Percentiles rank a stretch among this genome's conserved stretches.
Evolutionary conservation across 192 early-diverging fungal species (phyloP).

Genomic region (Haplosporangium gracile): DNA sequence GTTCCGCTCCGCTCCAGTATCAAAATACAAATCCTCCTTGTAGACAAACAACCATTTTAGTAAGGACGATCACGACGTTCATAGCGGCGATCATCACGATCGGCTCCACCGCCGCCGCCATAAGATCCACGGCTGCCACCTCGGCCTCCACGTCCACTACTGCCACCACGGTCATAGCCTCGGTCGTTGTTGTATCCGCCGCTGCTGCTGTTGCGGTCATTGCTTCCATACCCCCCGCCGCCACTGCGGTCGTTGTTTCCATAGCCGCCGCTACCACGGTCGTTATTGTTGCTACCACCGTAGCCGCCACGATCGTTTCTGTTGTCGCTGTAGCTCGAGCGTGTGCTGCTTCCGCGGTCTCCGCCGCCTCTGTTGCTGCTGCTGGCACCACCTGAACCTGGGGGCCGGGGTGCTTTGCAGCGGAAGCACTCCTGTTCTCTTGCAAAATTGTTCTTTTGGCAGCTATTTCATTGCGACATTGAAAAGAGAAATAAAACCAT

Average conservation of each 20-base stretch:
- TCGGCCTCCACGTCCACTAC: conserved; percentile 41
- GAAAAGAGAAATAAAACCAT: background rate
- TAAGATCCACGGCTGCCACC: conserved; percentile 54
- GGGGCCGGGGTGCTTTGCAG: conserved; percentile 71
- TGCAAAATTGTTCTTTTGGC: conserved; percentile 77
- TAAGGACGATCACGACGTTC: conserved; percentile 64
- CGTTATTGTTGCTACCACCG: conserved; percentile 29
- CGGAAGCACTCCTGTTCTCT: conserved; percentile 72
- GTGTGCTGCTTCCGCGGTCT: conserved; percentile 47
- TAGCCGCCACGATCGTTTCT: conserved; percentile 35
- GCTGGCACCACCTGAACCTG: conserved; percentile 47
- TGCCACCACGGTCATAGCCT: conserved; percentile 22
- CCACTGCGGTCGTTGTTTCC: conserved; percentile 33
- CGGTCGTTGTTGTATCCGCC: conserved; percentile 7
- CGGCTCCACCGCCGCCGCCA: conserved; percentile 55
- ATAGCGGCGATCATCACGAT: conserved; percentile 59
- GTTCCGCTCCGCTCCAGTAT: background rate
- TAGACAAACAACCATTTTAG: conserved; percentile 11
- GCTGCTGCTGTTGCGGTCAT: conserved; percentile 8
- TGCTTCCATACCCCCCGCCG: conserved; percentile 12
- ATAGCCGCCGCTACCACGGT: conserved; percentile 49
- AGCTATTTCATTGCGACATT: conserved; percentile 51
- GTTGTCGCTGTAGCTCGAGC: conserved; percentile 40
- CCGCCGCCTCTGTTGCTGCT: conserved; percentile 57
- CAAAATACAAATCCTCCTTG: background rate